Evolutionary conservation across 2,329 filamentous ascomycete genomes (phyloP), one percentile per base, ranked within the genome.

Genomic region (Incumbomyces delicatus): DNA sequence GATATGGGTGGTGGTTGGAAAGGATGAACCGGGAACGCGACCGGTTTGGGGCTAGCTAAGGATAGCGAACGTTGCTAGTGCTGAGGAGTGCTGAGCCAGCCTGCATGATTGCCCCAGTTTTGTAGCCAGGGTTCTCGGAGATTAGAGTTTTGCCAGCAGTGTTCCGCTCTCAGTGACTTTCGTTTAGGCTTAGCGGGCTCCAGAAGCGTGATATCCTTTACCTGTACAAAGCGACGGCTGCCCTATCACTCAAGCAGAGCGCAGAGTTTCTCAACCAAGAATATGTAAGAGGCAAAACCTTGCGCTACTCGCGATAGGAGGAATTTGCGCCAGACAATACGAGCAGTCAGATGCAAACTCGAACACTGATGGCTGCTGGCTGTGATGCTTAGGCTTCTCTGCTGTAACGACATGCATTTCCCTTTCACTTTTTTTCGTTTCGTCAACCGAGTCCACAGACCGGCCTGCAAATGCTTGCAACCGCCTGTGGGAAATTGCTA

Each of bases 151-250:
- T 14, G 16, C 4, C 16, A 5, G 13, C 16, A n/a, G 33, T 16
- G 16, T 18, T 10, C 16, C 14, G 35, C 16, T 18, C 11, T 18
- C 8, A 27, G 22, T 27, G 22, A 27, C 22, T 27, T 27, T 27
- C 5, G 8, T 27, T 27, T 27, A 33, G 27, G 40, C 18, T 32
- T 42, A 33, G 40, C 27, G 27, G 13, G 17, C 10, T n/a, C 29
- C 14, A 17, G n/a, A 42, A 42, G 40, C 40, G 40, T 42, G 40
- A 42, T 42, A 20, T 38, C 20, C 33, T 45, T 30, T 38, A 37
- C 33, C 17, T 17, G 27, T 10, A 20, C n/a, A 14, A 16, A 6
- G 5, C 6, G 16, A 14, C n/a, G 27, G 22, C 33, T 27, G 17
- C 42, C 42, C 32, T 45, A 35, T 35, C 33, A 35, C 33, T 35